phyloP scores from a whole-genome alignment of 2,329 filamentous ascomycete species.

The Nemania sp. region DNA sequence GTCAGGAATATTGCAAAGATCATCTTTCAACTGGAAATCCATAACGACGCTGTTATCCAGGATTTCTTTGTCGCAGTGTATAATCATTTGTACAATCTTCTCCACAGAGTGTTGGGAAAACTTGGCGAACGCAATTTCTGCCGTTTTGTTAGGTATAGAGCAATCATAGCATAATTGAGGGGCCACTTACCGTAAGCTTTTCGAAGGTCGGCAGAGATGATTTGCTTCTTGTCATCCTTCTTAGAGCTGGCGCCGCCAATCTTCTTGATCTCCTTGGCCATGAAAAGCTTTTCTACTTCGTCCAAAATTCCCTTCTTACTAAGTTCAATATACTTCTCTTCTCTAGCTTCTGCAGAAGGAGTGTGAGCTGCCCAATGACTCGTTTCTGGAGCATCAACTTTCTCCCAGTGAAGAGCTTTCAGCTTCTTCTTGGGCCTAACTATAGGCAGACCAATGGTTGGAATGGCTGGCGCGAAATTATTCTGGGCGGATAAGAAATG shows the following conservation, averaged over 20 bases:
- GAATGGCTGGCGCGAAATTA: constrained; percentile 56
- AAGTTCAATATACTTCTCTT: constrained; percentile 94
- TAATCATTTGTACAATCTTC: constrained; percentile 87
- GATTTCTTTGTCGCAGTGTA: constrained; percentile 89
- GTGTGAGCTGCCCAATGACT: constrained; percentile 91
- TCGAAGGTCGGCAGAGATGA: constrained; percentile 87
- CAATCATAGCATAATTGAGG: neutral
- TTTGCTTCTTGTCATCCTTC: constrained; percentile 95
- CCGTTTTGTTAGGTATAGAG: constrained; percentile 37
- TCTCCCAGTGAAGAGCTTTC: constrained; percentile 99
- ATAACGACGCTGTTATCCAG: constrained; percentile 89
- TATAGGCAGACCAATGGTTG: constrained; percentile 72
- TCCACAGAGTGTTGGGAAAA: constrained; percentile 85
- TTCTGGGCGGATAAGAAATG: constrained; percentile 73
- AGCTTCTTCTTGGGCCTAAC: constrained; percentile 98
- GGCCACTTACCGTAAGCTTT: constrained; percentile 72
- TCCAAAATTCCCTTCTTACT: constrained; percentile 94
- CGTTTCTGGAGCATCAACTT: constrained; percentile 87
- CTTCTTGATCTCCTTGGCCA: constrained; percentile 94
- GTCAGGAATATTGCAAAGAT: constrained; percentile 89
- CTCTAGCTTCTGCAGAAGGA: constrained; percentile 83
- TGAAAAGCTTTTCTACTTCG: constrained; percentile 95
- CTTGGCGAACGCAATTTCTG: constrained; percentile 88
- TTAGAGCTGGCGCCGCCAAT: constrained; percentile 72
- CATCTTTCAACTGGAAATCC: constrained; percentile 93